phyloP scores from a whole-genome alignment of 768 basidiomycete genomes.

The Mrakia blollopis region DNA sequence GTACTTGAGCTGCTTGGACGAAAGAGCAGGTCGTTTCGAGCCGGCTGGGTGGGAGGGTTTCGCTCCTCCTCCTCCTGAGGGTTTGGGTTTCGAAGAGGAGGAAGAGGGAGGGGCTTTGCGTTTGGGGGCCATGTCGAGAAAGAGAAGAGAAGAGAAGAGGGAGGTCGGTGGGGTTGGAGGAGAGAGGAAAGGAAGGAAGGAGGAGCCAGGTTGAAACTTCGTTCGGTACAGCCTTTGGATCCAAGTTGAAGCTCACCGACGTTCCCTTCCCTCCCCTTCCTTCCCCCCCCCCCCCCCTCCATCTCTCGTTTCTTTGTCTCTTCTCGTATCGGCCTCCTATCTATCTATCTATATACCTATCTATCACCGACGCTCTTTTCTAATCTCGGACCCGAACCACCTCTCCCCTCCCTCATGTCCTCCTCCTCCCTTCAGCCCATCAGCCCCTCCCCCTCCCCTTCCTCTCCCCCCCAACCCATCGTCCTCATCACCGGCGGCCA shows the following conservation, averaged over 20 bases:
- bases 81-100: neutral
- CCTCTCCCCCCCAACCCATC: neutral
- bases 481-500: neutral
- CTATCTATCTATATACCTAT: too few species aligned
- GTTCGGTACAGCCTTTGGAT: neutral
- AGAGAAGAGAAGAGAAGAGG: neutral
- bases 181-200: neutral
- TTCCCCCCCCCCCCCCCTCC: too few species aligned
- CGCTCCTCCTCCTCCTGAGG: neutral
- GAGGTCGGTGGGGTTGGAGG: neutral
- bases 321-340: too few species aligned
- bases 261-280: neutral
- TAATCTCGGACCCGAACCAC: too few species aligned
- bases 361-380: too few species aligned
- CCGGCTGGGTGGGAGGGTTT: conserved; percentile 1
- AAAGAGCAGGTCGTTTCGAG: neutral
- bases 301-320: too few species aligned
- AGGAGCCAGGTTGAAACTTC: neutral
- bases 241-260: neutral
- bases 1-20: conserved; percentile 11
- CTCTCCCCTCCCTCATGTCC: too few species aligned
- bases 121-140: conserved; percentile 27
- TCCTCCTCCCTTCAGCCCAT: too few species aligned
- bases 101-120: conserved; percentile 30
- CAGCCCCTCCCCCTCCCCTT: neutral